Evolutionary conservation across 257 asterid species (phyloP).

Genomic region (Salvia rosmarinus): DNA sequence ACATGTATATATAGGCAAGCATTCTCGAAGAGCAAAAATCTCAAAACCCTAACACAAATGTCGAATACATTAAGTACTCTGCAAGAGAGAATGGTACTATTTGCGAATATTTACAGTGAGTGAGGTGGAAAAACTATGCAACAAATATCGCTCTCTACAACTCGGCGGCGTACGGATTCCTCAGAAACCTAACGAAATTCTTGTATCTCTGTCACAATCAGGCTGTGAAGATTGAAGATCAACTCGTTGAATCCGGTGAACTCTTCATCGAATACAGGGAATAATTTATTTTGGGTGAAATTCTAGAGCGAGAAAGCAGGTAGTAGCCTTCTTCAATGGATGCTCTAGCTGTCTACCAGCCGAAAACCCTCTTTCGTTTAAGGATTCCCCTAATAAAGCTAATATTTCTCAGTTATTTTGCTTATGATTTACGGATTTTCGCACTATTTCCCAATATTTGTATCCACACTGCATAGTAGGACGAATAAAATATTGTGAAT

Average conservation of each 20-base stretch:
- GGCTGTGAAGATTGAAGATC: constrained; percentile 5
- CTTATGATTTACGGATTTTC: neutral
- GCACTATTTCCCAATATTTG: no score
- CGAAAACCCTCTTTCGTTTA: constrained; percentile 29
- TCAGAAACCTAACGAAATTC: constrained; percentile 18
- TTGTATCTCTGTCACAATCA: neutral
- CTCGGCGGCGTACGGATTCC: constrained; percentile 11
- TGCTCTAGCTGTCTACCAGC: neutral
- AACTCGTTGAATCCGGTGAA: neutral
- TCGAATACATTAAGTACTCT: neutral
- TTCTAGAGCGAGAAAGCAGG: constrained; percentile 29
- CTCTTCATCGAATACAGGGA: no score
- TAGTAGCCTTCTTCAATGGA: constrained; percentile 19
- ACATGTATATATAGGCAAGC: neutral
- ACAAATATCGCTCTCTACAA: constrained; percentile 3
- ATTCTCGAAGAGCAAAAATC: constrained; percentile 20
- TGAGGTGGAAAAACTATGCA: neutral
- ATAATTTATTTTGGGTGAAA: neutral
- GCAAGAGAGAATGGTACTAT: constrained; percentile 2
- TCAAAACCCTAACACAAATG: constrained; percentile 53
- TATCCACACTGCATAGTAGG: no score
- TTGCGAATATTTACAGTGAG: neutral
- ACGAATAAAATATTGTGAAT: no score
- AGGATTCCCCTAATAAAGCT: neutral
- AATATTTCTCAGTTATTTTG: neutral